These are phyloP conservation scores for Calocybe indica DNA, from an alignment of 768 basidiomycete species.

Conservation along the genomic window DNA sequence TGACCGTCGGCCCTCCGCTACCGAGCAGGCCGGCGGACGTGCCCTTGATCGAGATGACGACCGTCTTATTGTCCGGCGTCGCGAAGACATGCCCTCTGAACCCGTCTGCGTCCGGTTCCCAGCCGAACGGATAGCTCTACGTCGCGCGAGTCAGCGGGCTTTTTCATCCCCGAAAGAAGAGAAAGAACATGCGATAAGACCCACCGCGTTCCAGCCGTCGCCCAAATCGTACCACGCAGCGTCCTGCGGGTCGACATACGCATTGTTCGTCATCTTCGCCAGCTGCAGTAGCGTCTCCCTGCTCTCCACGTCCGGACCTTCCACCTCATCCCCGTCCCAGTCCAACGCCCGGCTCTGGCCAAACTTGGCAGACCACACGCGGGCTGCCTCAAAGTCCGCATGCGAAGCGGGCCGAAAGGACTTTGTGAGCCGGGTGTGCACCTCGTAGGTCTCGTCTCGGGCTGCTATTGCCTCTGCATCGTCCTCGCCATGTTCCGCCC, in stretches of 20 bases:
- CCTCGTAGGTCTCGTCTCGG: conserved; percentile 22
- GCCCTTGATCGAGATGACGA: conserved; percentile 90
- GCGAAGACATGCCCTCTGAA: conserved; percentile 92
- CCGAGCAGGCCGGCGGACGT: conserved; percentile 77
- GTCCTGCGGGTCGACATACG: conserved; percentile 65
- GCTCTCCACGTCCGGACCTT: conserved; percentile 71
- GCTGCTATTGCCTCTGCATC: neutral
- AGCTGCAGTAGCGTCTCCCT: conserved; percentile 72
- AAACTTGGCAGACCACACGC: conserved; percentile 36
- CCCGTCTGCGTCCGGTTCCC: conserved; percentile 84
- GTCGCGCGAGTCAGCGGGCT: too few species aligned
- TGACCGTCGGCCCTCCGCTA: conserved; percentile 75
- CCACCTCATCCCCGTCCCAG: conserved; percentile 76
- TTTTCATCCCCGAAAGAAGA: neutral
- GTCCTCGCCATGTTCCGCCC: neutral
- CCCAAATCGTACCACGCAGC: conserved; percentile 74
- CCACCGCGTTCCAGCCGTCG: conserved; percentile 55
- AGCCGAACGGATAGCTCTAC: conserved; percentile 82
- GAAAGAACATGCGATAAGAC: conserved; percentile 8
- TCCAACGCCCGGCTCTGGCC: conserved; percentile 38
- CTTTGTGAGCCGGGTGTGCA: conserved; percentile 30
- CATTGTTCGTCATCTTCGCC: conserved; percentile 95
- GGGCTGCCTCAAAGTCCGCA: conserved; percentile 34
- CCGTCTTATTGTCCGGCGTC: conserved; percentile 72
- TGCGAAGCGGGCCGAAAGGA: conserved; percentile 45